A percentile compares a stretch with the other conserved stretches of the same genome.
Conservation (phyloP, 257 asterid genomes). For the Solanum okadae region DNA sequence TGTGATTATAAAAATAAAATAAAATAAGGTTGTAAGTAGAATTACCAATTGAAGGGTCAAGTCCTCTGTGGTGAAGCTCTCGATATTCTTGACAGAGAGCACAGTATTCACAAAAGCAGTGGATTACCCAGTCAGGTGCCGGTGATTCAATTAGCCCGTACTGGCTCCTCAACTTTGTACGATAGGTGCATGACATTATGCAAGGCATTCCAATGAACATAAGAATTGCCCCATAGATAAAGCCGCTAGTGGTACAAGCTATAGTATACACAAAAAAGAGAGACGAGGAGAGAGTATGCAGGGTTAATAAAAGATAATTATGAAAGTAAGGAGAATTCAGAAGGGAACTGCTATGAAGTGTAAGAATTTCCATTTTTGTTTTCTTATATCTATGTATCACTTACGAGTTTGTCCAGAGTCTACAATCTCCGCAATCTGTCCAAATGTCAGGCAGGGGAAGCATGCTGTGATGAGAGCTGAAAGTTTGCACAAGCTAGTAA, state of each 20-base stretch:
- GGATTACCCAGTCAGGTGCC: slow-evolving; percentile 44
- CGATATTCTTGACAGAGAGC: slow-evolving; percentile 73
- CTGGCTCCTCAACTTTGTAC: slow-evolving; percentile 42
- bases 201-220: slow-evolving; percentile 46
- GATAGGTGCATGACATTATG: slow-evolving; percentile 49
- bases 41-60: slow-evolving; percentile 58
- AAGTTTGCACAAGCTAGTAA: neutral
- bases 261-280: neutral
- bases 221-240: slow-evolving; percentile 25
- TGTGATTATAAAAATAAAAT: neutral
- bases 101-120: slow-evolving; percentile 57
- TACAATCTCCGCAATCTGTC: slow-evolving; percentile 54
- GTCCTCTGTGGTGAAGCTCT: slow-evolving; percentile 43
- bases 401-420: slow-evolving; percentile 50
- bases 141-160: slow-evolving; percentile 53
- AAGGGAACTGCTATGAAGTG: neutral
- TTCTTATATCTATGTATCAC: neutral
- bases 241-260: slow-evolving; percentile 62
- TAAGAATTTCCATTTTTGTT: neutral
- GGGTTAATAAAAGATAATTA: neutral
- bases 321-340: neutral
- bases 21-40: neutral
- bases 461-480: slow-evolving; percentile 24
- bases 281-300: neutral
- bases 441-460: slow-evolving; percentile 44